These are phyloP conservation scores for Termitomyces titanicus DNA, from an alignment of 768 basidiomycete genomes.

Conservation along the genomic window DNA sequence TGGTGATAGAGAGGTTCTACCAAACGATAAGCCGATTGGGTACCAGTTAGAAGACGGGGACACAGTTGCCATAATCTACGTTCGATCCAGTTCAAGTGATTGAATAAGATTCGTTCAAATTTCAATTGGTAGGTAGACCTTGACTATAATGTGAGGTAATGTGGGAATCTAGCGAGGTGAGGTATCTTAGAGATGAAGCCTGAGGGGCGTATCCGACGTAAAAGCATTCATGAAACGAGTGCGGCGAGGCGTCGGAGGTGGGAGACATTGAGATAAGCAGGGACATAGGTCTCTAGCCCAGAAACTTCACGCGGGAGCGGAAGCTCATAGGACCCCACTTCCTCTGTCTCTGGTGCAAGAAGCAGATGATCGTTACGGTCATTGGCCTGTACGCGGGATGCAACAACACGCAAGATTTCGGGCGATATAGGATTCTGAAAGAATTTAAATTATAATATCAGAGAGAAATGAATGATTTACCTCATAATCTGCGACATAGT, in stretches of 20 bases:
- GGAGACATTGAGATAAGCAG: conserved; percentile 86
- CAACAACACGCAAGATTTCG: conserved; percentile 95
- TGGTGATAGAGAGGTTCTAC: conserved; percentile 26
- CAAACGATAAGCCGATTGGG: conserved; percentile 45
- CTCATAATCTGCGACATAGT: conserved; percentile 99
- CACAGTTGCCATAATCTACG: conserved; percentile 18
- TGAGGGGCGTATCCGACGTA: conserved; percentile 10
- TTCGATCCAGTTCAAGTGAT: background rate
- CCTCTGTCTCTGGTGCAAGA: conserved; percentile 93
- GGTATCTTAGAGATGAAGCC: conserved; percentile 41
- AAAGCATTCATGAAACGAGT: conserved; percentile 60
- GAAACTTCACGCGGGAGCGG: conserved; percentile 93
- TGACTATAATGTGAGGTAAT: conserved; percentile 27
- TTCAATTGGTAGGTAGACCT: background rate
- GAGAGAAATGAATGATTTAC: conserved; percentile 31
- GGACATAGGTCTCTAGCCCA: conserved; percentile 94
- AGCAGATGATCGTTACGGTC: conserved; percentile 97
- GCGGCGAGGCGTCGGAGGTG: conserved; percentile 86
- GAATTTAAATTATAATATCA: background rate
- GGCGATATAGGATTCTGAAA: conserved; percentile 90
- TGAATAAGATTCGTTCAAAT: background rate
- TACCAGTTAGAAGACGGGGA: conserved; percentile 56
- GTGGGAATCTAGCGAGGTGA: conserved; percentile 38
- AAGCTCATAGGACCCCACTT: conserved; percentile 93
- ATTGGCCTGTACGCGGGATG: conserved; percentile 91